phyloP scores from a whole-genome alignment of 2,329 filamentous ascomycete genomes.

The Aplosporella prunicola region DNA sequence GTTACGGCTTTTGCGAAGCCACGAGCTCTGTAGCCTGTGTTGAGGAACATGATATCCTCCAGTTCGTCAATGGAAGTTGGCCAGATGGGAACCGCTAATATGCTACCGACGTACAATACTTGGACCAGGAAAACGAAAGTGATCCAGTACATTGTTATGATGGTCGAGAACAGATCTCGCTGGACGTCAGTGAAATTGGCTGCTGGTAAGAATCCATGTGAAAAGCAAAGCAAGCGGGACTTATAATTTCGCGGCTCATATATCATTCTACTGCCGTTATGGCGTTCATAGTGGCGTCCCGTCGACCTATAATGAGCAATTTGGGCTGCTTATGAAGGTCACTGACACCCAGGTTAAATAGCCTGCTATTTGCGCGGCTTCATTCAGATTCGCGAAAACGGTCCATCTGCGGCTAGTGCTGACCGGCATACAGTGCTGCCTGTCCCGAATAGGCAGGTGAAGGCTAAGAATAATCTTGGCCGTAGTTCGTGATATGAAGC shows the following conservation, averaged over 20 bases:
- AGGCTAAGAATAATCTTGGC: constrained; percentile 9
- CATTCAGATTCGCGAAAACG: too few species aligned
- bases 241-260: not conserved
- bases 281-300: not conserved
- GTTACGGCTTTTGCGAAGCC: constrained; percentile 49
- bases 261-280: constrained; percentile 3
- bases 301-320: constrained; percentile 3
- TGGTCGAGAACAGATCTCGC: not conserved
- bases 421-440: not conserved
- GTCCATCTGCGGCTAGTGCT: not conserved
- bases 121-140: not conserved
- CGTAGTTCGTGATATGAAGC: too few species aligned
- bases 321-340: constrained; percentile 1
- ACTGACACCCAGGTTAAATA: not conserved
- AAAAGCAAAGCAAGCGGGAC: too few species aligned
- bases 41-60: constrained; percentile 55
- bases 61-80: constrained; percentile 51
- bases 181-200: not conserved
- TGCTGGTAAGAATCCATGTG: too few species aligned
- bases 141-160: too few species aligned
- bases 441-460: constrained; percentile 2
- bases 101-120: not conserved
- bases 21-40: constrained; percentile 44
- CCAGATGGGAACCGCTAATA: constrained; percentile 48
- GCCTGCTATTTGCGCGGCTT: not conserved